These are phyloP conservation scores for Tetrahymena malaccensis DNA, from an alignment of 73 alveolate species.

Conservation along the genomic window DNA sequence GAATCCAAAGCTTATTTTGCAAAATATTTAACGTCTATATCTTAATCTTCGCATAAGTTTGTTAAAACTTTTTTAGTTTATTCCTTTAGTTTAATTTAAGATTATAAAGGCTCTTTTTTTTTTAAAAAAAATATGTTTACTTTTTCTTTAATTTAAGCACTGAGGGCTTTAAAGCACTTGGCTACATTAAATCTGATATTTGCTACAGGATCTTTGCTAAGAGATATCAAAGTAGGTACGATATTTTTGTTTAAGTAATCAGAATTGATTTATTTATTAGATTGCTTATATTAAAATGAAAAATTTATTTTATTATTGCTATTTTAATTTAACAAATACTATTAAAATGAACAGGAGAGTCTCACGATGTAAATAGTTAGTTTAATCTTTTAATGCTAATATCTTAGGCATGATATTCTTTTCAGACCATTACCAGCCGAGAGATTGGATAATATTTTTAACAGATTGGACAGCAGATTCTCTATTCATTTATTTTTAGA, in stretches of 20 bases:
- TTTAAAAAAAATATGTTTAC: neutral
- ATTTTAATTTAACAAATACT: neutral
- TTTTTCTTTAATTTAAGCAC: neutral
- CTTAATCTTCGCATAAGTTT: conserved; percentile 29
- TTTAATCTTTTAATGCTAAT: neutral
- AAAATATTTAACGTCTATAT: conserved; percentile 27
- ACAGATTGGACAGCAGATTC: conserved; percentile 17
- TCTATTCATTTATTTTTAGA: neutral
- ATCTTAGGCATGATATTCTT: conserved; percentile 20
- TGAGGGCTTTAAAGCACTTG: neutral
- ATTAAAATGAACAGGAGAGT: conserved; percentile 28
- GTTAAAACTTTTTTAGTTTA: conserved; percentile 18
- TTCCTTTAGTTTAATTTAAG: neutral
- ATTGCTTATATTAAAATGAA: neutral
- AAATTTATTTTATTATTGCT: neutral
- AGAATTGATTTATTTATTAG: conserved; percentile 4
- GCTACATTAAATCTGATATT: conserved; percentile 32
- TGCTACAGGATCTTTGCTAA: conserved; percentile 29
- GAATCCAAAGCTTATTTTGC: conserved; percentile 30
- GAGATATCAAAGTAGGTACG: neutral
- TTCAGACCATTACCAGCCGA: conserved; percentile 29
- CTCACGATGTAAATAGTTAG: conserved; percentile 27
- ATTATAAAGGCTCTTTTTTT: neutral
- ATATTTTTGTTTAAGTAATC: conserved; percentile 18
- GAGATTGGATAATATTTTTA: conserved; percentile 5